Conservation (phyloP, 2,329 filamentous ascomycete genomes). For the Clonostachys solani region DNA sequence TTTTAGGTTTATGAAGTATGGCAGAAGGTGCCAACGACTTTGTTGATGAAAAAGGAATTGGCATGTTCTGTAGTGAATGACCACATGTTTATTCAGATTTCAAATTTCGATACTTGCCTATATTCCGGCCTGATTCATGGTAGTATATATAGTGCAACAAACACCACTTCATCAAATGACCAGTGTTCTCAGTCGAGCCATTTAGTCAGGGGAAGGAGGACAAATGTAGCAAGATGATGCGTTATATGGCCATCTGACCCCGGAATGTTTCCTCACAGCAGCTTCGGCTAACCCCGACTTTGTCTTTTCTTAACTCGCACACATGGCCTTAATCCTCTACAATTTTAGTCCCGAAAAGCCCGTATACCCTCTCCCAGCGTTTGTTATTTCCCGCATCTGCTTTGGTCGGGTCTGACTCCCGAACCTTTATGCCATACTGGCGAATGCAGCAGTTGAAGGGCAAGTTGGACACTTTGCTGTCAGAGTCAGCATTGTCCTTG, state of each 20-base stretch:
- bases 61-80: neutral
- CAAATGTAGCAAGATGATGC: no score
- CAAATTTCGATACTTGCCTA: neutral
- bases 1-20: neutral
- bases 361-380: slow-evolving; percentile 60
- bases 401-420: slow-evolving; percentile 30
- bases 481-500: slow-evolving; percentile 5
- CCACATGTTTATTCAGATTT: neutral
- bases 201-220: no score
- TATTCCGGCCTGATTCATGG: neutral
- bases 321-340: no score
- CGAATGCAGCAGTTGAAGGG: slow-evolving; percentile 68
- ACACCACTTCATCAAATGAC: no score
- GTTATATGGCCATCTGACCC: no score
- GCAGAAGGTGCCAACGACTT: no score
- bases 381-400: slow-evolving; percentile 37
- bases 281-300: no score
- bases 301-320: no score
- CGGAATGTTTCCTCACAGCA: no score
- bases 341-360: slow-evolving; percentile 57
- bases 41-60: no score
- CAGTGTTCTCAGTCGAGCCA: no score
- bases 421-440: slow-evolving; percentile 60
- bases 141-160: no score
- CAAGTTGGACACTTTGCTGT: slow-evolving; percentile 36